Evolutionary conservation across 345 rosid species (phyloP).

Genomic region (Eucalyptus victrix): DNA sequence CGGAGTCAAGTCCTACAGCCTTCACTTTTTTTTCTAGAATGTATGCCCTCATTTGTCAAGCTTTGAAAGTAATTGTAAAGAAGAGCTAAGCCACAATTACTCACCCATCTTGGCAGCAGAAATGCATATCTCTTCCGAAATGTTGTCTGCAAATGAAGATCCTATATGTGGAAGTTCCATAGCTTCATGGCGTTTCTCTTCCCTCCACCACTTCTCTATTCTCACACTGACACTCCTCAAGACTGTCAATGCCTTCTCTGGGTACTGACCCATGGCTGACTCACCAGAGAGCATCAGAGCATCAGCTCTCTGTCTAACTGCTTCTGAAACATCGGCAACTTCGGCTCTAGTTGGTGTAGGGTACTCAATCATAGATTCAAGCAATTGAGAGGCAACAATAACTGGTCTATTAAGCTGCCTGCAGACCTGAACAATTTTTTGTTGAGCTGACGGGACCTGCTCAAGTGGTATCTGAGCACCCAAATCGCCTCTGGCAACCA

Average conservation of each 20-base stretch:
- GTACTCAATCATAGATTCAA: constrained; percentile 97
- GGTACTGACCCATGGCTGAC: constrained; percentile 99
- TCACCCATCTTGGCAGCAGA: constrained; percentile 99
- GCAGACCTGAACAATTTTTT: constrained; percentile 75
- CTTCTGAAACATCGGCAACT: constrained; percentile 98
- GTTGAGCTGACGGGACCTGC: constrained; percentile 97
- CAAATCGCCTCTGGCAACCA: constrained; percentile 98
- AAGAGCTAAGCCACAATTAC: neutral
- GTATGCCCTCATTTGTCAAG: neutral
- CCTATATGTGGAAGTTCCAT: constrained; percentile 66
- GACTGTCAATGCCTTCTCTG: constrained; percentile 91
- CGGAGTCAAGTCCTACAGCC: neutral
- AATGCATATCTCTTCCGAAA: constrained; percentile 92
- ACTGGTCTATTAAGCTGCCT: constrained; percentile 91
- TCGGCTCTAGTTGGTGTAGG: constrained; percentile 99
- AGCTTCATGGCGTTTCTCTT: constrained; percentile 76
- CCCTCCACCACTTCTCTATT: constrained; percentile 99
- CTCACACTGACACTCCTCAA: constrained; percentile 88
- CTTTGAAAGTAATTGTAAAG: neutral
- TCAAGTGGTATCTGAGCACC: constrained; percentile 99
- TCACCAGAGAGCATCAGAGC: constrained; percentile 99
- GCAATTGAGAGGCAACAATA: constrained; percentile 91
- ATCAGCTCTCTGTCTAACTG: constrained; percentile 96
- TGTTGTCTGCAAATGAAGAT: constrained; percentile 57
- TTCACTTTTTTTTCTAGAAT: neutral